Percentiles rank a stretch among this genome's conserved stretches.
Conservation (phyloP, 352 stramenopile genomes). For the Pythium volutum region DNA sequence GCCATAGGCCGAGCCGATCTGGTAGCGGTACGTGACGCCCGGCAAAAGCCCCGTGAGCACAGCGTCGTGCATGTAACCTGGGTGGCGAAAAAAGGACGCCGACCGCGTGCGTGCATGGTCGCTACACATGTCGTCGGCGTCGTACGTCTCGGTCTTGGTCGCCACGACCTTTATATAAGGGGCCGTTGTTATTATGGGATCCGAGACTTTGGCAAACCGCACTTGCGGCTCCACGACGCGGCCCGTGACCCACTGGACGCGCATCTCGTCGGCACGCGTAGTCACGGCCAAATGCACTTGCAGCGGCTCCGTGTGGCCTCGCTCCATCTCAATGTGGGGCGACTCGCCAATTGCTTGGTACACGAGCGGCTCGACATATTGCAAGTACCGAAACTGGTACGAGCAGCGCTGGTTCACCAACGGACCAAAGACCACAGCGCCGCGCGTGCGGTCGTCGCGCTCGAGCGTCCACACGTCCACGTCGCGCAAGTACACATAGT, state of each 20-base stretch:
- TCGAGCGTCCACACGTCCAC: constrained; percentile 4
- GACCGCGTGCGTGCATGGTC: constrained; percentile 1
- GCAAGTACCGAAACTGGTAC: constrained; percentile 33
- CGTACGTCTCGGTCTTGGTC: constrained; percentile 10
- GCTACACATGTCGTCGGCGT: constrained; percentile 19
- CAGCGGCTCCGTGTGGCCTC: constrained; percentile 22
- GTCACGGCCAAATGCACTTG: constrained; percentile 31
- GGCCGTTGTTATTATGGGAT: neutral
- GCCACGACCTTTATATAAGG: neutral
- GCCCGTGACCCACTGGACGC: constrained; percentile 27
- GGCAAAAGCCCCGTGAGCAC: constrained; percentile 10
- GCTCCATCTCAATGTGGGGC: constrained; percentile 16
- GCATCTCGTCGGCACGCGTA: constrained; percentile 21
- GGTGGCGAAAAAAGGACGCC: constrained; percentile 12
- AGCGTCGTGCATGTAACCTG: constrained; percentile 10
- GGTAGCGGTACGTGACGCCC: constrained; percentile 17
- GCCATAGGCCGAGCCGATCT: neutral
- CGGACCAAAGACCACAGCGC: constrained; percentile 16
- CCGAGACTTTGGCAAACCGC: constrained; percentile 10
- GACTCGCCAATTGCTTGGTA: constrained; percentile 21
- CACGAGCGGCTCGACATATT: neutral
- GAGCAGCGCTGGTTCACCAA: constrained; percentile 32
- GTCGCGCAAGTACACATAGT: constrained; percentile 14
- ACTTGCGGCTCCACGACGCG: constrained; percentile 2
- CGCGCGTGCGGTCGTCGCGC: constrained; percentile 4